Conservation (phyloP, 106 monocot genomes). For the Phalaenopsis equestris region DNA sequence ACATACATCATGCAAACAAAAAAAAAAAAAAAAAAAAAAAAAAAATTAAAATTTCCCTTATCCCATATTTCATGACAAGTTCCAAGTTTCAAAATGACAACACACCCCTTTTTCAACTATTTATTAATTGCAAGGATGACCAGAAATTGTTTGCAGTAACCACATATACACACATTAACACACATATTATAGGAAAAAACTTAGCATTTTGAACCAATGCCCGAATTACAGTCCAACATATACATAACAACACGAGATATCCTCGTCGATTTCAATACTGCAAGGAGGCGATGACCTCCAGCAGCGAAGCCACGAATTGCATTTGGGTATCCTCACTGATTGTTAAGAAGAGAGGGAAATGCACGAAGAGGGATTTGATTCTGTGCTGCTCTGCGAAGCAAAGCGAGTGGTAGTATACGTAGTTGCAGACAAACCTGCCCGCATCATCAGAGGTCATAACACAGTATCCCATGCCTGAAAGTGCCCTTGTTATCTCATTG, state of each 20-base stretch:
- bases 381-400: conserved; percentile 65
- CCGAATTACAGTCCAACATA: conserved; percentile 1
- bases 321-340: conserved; percentile 84
- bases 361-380: conserved; percentile 45
- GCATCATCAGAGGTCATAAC: conserved; percentile 53
- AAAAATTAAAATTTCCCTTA: not conserved
- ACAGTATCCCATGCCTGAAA: conserved; percentile 33
- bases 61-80: not conserved
- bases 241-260: not conserved
- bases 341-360: conserved; percentile 77
- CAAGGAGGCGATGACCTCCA: conserved; percentile 63
- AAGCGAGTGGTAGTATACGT: conserved; percentile 70
- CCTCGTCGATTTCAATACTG: not conserved
- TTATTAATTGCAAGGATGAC: not conserved
- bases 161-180: conserved; percentile 1
- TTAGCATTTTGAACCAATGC: not conserved
- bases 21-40: not conserved
- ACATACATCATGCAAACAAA: not conserved
- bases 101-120: not conserved
- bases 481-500: conserved; percentile 24
- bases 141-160: not conserved
- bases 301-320: conserved; percentile 70
- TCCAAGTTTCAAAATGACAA: not conserved
- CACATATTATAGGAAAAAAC: not conserved
- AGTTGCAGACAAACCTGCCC: conserved; percentile 64